Conservation (phyloP, 352 stramenopile species). For the Pythium biforme region DNA sequence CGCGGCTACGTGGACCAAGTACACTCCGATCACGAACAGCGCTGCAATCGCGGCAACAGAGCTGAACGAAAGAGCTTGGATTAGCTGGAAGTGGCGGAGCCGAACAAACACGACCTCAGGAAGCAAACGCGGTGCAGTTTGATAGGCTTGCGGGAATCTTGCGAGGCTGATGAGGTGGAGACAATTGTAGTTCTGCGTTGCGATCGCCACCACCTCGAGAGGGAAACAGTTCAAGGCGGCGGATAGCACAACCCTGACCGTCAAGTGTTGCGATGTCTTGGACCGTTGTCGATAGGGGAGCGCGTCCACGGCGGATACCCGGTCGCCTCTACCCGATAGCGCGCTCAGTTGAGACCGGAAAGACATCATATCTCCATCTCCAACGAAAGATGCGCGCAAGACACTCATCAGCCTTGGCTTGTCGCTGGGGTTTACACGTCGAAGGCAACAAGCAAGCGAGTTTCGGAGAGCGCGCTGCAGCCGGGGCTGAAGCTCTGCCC, state of each 20-base stretch:
- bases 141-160: slow-evolving; percentile 27
- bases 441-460: slow-evolving; percentile 4
- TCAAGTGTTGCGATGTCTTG: slow-evolving; percentile 2
- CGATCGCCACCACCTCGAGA: slow-evolving; percentile 34
- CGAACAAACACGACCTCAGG: slow-evolving; percentile 24
- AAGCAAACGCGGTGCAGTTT: slow-evolving; percentile 24
- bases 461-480: slow-evolving; percentile 4
- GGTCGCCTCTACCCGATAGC: slow-evolving; percentile 10
- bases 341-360: slow-evolving; percentile 13
- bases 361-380: slow-evolving; percentile 11
- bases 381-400: slow-evolving; percentile 16
- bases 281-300: slow-evolving; percentile 9
- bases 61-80: slow-evolving; percentile 46
- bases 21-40: slow-evolving; percentile 48
- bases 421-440: slow-evolving; percentile 17
- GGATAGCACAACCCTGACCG: neutral
- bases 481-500: slow-evolving; percentile 5
- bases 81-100: slow-evolving; percentile 19
- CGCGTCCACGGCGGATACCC: slow-evolving; percentile 16
- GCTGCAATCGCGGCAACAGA: slow-evolving; percentile 42
- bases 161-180: slow-evolving; percentile 44
- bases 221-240: slow-evolving; percentile 35
- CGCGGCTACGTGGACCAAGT: slow-evolving; percentile 53
- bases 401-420: slow-evolving; percentile 14
- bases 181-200: slow-evolving; percentile 35